Base-by-base conservation (phyloP, 371 early-diverging fungal species). In the Mucor saturninus region DNA sequence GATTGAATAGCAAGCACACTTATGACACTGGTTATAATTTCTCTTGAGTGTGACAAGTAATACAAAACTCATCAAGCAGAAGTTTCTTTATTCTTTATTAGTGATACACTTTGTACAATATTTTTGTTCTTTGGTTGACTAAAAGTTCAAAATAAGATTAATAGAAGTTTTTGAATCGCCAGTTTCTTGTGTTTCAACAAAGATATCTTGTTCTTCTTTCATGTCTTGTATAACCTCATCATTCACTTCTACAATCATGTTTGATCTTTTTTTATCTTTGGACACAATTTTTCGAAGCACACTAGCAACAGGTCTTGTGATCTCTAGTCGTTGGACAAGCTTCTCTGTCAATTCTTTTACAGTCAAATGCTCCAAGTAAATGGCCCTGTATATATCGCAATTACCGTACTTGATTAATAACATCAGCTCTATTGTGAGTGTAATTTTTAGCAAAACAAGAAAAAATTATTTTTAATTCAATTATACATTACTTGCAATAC, bases 201-300 rank as follows among this genome's bases (percentile, higher is more conserved):
- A 66, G 64, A 86, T 83, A 53, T 75, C 81, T 54, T 79, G 73
- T 56, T 83, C 84, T 56, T 86, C 86, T 2, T 54, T 51, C 70
- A 86, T 78, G 43, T 83, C 83, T 7, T 76, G 72, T n/a, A 84
- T 73, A 57, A 83, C 77, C 35, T 79, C 73, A 72, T 84, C 83
- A 31, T 86, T 83, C 10, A 82, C 70, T 14, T 71, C 67, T 4
- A 86, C 76, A 38, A 75, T 53, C 40, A 83, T 30, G 15, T 13
- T 30, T n/a, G 32, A 13, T 32, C 15, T 4, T 69, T 78, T 59
- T 68, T 73, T 65, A 68, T 72, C 32, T 77, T 65, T 62, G 55
- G 65, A 4, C 45, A 15, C 21, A 21, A 56, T 51, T 21, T 58
- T 54, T 8, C 65, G 65, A 51, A 61, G 29, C 3, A 71, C 59